These are phyloP conservation scores for Ensete ventricosum DNA, from an alignment of 176 grass and related monocot species.

Conservation along the genomic window DNA sequence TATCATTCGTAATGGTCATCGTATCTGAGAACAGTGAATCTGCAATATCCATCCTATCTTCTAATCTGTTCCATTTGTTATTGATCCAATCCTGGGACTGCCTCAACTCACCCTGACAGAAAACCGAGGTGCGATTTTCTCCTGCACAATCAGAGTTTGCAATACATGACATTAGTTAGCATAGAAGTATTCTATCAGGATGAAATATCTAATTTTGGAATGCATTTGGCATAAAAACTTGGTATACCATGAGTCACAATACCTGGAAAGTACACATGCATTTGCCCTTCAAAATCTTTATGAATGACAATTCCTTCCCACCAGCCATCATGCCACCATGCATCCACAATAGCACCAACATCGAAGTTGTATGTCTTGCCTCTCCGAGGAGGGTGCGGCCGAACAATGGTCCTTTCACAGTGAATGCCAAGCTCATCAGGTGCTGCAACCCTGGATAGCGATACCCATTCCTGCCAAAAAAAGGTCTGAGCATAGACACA, in stretches of 20 bases:
- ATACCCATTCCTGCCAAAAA: conserved; percentile 70
- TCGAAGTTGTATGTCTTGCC: conserved; percentile 23
- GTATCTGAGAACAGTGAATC: conserved; percentile 14
- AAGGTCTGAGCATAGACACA: neutral
- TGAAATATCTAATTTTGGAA: neutral
- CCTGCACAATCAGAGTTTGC: conserved; percentile 27
- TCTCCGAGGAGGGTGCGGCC: conserved; percentile 27
- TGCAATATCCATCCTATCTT: conserved; percentile 42
- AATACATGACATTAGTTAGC: neutral
- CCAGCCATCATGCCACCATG: conserved; percentile 83
- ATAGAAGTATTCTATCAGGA: neutral
- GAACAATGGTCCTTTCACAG: conserved; percentile 48
- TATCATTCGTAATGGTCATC: conserved; percentile 1
- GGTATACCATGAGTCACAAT: neutral
- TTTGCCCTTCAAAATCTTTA: conserved; percentile 19
- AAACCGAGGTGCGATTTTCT: conserved; percentile 47
- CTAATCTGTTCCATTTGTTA: conserved; percentile 53
- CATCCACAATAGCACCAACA: conserved; percentile 65
- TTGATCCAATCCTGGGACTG: conserved; percentile 64
- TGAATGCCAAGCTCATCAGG: conserved; percentile 51
- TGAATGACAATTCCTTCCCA: conserved; percentile 82
- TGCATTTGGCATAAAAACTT: neutral
- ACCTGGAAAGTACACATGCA: conserved; percentile 91
- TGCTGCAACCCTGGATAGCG: conserved; percentile 39
- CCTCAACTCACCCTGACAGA: conserved; percentile 45